Percentiles rank a stretch among this genome's conserved stretches.
phyloP scores from a whole-genome alignment of 352 stramenopile species.

The Halophytophthora polymorphica region DNA sequence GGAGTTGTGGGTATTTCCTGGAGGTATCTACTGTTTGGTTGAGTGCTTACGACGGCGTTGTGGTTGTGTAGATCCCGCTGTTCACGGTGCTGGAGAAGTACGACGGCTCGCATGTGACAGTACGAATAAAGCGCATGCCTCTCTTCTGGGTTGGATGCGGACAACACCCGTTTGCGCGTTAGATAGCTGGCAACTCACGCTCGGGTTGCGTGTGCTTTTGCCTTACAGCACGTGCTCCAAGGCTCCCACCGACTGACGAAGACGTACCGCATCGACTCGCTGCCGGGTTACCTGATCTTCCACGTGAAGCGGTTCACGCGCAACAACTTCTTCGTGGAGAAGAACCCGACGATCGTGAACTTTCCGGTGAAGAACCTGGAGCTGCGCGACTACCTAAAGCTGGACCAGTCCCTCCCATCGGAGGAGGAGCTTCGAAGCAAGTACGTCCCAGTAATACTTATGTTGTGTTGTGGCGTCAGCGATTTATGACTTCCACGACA shows the following conservation, averaged over 20 bases:
- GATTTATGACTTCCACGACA: background rate
- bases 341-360: slow-evolving; percentile 99
- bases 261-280: slow-evolving; percentile 90
- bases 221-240: slow-evolving; percentile 72
- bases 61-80: slow-evolving; percentile 87
- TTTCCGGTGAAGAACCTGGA: slow-evolving; percentile 99
- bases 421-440: slow-evolving; percentile 53
- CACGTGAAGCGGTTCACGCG: slow-evolving; percentile 97
- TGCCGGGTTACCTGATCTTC: slow-evolving; percentile 97
- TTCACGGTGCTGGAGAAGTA: slow-evolving; percentile 98
- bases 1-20: background rate
- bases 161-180: background rate
- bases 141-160: background rate
- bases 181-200: background rate
- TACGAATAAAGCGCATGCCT: slow-evolving; percentile 8
- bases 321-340: slow-evolving; percentile 98
- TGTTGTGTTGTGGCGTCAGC: background rate
- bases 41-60: slow-evolving; percentile 1
- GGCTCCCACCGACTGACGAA: slow-evolving; percentile 81
- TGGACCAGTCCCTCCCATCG: slow-evolving; percentile 42
- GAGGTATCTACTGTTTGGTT: background rate
- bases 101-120: slow-evolving; percentile 86
- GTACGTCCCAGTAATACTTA: slow-evolving; percentile 9
- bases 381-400: slow-evolving; percentile 87
- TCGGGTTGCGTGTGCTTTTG: slow-evolving; percentile 11